A percentile compares a stretch with the other conserved stretches of the same genome.
These are phyloP conservation scores for Shiraia bambusicola DNA, from an alignment of 2,329 filamentous ascomycete genomes.

Conservation along the genomic window DNA sequence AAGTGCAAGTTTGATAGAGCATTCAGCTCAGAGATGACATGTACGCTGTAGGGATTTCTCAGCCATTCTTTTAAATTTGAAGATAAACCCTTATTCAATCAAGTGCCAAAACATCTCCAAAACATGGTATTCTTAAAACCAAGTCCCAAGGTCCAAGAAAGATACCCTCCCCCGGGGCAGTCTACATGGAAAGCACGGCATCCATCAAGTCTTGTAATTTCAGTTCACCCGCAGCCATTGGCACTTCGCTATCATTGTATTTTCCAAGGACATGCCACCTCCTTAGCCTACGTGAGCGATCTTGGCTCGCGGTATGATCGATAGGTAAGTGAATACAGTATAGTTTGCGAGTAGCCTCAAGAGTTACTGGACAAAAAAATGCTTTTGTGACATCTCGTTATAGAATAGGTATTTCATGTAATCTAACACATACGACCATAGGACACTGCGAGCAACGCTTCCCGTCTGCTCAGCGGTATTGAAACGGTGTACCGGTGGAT, in stretches of 20 bases:
- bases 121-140: neutral
- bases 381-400: no score
- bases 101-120: neutral
- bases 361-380: no score
- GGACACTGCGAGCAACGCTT: no score
- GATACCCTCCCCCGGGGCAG: neutral
- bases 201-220: slow-evolving; percentile 3
- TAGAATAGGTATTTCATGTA: no score
- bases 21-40: no score
- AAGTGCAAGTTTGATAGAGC: no score
- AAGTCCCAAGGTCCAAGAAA: neutral
- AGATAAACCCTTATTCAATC: neutral
- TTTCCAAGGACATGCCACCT: slow-evolving; percentile 1
- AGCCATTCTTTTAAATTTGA: neutral
- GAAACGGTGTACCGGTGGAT: no score
- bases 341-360: no score
- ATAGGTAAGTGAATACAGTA: neutral
- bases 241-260: neutral
- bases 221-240: slow-evolving; percentile 1
- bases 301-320: slow-evolving; percentile 1
- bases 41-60: no score
- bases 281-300: slow-evolving; percentile 5
- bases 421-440: no score
- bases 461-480: no score
- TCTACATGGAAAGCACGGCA: slow-evolving; percentile 5